phyloP scores from a whole-genome alignment of 257 asterid genomes.

The Rubia yunnanensis region DNA sequence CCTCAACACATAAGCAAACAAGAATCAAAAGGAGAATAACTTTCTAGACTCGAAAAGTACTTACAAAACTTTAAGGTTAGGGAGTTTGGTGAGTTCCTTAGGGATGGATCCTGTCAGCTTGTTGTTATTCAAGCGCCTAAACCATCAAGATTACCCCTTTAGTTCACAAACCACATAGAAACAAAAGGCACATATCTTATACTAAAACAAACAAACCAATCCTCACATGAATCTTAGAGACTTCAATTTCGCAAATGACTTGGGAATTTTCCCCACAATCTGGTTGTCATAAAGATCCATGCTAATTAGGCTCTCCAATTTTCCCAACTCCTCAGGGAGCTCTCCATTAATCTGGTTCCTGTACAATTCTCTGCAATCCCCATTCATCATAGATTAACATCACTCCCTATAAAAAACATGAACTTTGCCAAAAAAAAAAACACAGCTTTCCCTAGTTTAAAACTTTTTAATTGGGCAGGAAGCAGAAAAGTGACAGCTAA shows the following conservation, averaged over 20 bases:
- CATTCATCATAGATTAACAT: slow-evolving; percentile 7
- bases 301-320: slow-evolving; percentile 58
- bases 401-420: not conserved
- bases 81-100: slow-evolving; percentile 65
- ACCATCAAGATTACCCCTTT: slow-evolving; percentile 4
- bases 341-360: slow-evolving; percentile 49
- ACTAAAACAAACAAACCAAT: not conserved
- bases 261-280: slow-evolving; percentile 58
- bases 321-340: slow-evolving; percentile 71
- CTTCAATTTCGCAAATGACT: slow-evolving; percentile 57
- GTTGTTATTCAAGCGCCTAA: slow-evolving; percentile 69
- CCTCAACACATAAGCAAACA: slow-evolving; percentile 2
- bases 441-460: not conserved
- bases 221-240: slow-evolving; percentile 76
- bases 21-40: not conserved
- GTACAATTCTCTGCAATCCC: slow-evolving; percentile 65
- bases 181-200: not conserved
- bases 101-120: slow-evolving; percentile 78
- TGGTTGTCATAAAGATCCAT: slow-evolving; percentile 74
- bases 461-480: not conserved
- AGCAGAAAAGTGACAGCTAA: not conserved
- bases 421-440: slow-evolving; percentile 5
- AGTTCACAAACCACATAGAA: not conserved
- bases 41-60: slow-evolving; percentile 14
- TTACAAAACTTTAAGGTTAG: slow-evolving; percentile 70